Conservation (phyloP, 2,329 filamentous ascomycete species). For the Aspergillus vadensis region DNA sequence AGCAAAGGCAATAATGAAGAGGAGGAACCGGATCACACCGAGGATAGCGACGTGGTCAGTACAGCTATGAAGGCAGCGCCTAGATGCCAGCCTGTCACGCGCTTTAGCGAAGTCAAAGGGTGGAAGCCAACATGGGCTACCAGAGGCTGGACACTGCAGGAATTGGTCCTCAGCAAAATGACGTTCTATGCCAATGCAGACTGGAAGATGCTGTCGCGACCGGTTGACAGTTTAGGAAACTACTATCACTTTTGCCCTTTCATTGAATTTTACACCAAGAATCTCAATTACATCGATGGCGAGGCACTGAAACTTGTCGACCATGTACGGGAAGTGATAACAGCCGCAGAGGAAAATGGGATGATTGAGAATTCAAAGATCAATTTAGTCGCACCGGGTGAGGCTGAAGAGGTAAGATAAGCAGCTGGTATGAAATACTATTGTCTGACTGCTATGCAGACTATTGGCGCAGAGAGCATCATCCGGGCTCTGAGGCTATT, state of each 20-base stretch:
- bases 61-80: background rate
- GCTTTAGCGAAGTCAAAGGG: background rate
- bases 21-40: background rate
- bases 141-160: constrained; percentile 28
- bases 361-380: background rate
- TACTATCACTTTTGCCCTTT: constrained; percentile 37
- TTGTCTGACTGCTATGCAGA: background rate
- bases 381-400: background rate
- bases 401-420: background rate
- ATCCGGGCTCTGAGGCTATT: background rate
- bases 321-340: background rate
- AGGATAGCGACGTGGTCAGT: background rate
- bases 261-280: constrained; percentile 15
- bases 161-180: constrained; percentile 35
- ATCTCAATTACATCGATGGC: background rate
- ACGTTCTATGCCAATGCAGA: constrained; percentile 38
- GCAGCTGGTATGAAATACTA: background rate
- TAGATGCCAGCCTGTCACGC: background rate
- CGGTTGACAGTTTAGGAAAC: constrained; percentile 33
- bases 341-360: no score
- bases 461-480: background rate
- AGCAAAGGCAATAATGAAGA: background rate
- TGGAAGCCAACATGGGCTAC: constrained; percentile 20
- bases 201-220: constrained; percentile 31
- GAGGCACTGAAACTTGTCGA: background rate